A percentile compares a stretch with the other conserved stretches of the same genome.
These are phyloP conservation scores for Fraxinus albicans DNA, from an alignment of 305 asterid species.

Conservation along the genomic window DNA sequence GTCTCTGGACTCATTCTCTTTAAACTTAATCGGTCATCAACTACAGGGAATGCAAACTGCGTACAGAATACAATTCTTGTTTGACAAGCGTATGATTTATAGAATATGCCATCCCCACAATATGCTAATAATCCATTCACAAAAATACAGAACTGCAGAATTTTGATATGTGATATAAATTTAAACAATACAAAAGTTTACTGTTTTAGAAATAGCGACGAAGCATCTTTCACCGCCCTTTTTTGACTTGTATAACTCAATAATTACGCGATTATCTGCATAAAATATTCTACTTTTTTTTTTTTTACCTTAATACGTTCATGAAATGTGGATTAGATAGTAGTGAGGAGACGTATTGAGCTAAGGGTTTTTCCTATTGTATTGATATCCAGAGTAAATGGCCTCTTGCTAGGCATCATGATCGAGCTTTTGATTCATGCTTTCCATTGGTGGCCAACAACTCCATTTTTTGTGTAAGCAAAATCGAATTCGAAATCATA, in stretches of 20 bases:
- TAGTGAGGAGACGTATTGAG: background rate
- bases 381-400: background rate
- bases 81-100: constrained; percentile 5
- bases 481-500: background rate
- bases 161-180: background rate
- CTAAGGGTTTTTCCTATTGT: background rate
- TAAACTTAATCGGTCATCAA: background rate
- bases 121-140: background rate
- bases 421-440: background rate
- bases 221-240: background rate
- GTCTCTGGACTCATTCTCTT: background rate
- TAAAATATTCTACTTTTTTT: background rate
- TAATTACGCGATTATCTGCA: background rate
- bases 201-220: background rate
- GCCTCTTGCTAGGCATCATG: background rate
- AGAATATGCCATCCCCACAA: constrained; percentile 20
- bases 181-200: background rate
- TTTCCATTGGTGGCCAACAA: background rate
- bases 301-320: background rate
- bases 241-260: background rate
- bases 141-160: constrained; percentile 11
- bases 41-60: background rate
- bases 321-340: background rate
- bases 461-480: background rate
- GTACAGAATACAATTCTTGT: constrained; percentile 10